Base-by-base conservation (phyloP, 495 filamentous ascomycete genomes). In the Annulohypoxylon nitens region DNA sequence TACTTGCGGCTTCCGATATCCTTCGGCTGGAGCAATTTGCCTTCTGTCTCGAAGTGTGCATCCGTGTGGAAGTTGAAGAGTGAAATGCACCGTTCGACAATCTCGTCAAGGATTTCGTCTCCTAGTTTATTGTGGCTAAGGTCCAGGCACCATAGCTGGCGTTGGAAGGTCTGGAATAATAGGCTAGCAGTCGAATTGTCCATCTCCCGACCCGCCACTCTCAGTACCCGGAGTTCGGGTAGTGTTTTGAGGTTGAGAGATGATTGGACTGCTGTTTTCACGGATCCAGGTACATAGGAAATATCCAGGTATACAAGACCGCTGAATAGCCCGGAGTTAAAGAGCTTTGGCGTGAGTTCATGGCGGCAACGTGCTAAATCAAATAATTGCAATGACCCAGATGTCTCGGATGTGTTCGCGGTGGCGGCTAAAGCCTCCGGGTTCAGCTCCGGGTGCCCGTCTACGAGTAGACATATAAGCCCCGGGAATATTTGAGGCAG, bases 141-240 rank as follows among this genome's bases (percentile, higher is more conserved):
- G 41, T 86, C 83, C 9, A 86, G 61, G 61, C 84, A 84, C 84
- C 83, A 86, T 18, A 86, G 61, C 20, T 79, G 82, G 8, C 61
- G 51, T 18, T 62, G 23, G 41, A 85, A 82, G 0, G 70, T 47
- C 47, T 61, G 34, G 50, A 83, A 70, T 14, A 86, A 69, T 14
- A 78, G 26, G 14, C 26, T 48, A 0, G 78, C 79, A 0, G 75
- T 74, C 3, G 34, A 5, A 41, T 84, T 78, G 43, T 82, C 81
- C 61, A 85, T 70, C 61, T 82, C 80, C 4, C 78, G 77, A 11
- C 80, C 78, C 30, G 71, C 71, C 0, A 62, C 78, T 59, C 80
- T 86, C 1, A 86, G 62, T 7, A 86, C 76, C 1, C 83, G 80
- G 12, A 86, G 81, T 37, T 68, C 50, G 14, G 81, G 81, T 36